A percentile compares a stretch with the other conserved stretches of the same genome.
Conservation (phyloP, 768 basidiomycete species). For the Sporobolomyces phaffii region DNA sequence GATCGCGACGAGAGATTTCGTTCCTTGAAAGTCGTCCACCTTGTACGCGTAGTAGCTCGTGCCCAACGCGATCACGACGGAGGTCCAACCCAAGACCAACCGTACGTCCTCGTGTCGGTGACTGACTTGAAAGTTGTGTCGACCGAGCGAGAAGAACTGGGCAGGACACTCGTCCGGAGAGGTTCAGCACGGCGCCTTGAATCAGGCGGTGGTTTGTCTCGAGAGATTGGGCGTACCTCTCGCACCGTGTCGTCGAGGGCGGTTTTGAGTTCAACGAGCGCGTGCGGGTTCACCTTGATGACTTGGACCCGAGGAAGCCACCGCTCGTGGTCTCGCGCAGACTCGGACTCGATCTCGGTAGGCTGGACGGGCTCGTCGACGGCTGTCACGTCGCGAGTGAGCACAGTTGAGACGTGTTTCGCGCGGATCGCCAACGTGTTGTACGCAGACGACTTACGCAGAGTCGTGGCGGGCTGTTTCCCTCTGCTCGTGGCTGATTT, state of each 20-base stretch:
- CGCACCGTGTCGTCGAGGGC: constrained; percentile 78
- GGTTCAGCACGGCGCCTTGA: neutral
- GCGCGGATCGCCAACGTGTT: neutral
- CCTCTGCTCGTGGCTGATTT: neutral
- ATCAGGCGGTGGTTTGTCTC: neutral
- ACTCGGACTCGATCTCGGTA: neutral
- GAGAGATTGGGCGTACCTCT: constrained; percentile 55
- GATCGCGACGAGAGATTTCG: constrained; percentile 70
- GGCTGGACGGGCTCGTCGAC: neutral
- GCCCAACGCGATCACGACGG: constrained; percentile 71
- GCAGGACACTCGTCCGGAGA: neutral
- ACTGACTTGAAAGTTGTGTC: constrained; percentile 70
- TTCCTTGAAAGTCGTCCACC: constrained; percentile 71
- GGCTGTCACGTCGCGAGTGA: neutral
- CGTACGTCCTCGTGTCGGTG: constrained; percentile 83
- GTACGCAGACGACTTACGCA: neutral
- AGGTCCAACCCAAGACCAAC: constrained; percentile 76
- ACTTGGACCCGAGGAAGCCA: neutral
- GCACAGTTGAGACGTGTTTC: neutral
- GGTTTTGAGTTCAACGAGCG: constrained; percentile 54
- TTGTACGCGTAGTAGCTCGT: constrained; percentile 81
- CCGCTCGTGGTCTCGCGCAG: neutral
- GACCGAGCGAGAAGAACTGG: constrained; percentile 74
- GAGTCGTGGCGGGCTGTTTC: neutral
- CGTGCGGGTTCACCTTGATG: constrained; percentile 54